These are phyloP conservation scores for Verticillium dahliae DNA, from an alignment of 2,329 filamentous ascomycete species.

Conservation along the genomic window DNA sequence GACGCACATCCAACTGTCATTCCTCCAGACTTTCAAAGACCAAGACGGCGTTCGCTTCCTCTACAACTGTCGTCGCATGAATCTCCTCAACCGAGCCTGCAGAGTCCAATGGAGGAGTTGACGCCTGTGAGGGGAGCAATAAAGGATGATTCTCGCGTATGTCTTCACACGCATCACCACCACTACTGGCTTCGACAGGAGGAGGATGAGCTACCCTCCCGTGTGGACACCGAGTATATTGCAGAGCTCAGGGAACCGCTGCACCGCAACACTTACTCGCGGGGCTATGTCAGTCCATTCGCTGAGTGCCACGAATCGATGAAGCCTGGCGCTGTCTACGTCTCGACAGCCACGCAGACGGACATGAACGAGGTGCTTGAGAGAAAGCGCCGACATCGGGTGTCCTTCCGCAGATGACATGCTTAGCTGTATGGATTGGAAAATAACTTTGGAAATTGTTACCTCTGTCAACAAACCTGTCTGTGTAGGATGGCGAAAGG, in stretches of 20 bases:
- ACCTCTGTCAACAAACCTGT: too few relatives aligned
- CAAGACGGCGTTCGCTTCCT: not conserved
- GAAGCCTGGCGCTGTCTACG: not conserved
- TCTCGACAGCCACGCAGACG: not conserved
- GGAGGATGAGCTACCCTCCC: not conserved
- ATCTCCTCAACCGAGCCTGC: not conserved
- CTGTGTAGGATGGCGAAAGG: too few relatives aligned
- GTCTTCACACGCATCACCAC: slow-evolving; percentile 54
- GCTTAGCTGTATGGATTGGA: too few relatives aligned
- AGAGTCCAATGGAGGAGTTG: not conserved
- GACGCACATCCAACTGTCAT: not conserved
- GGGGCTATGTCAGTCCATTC: slow-evolving; percentile 21
- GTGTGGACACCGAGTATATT: slow-evolving; percentile 15
- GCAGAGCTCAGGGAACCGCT: slow-evolving; percentile 14
- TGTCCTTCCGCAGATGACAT: slow-evolving; percentile 7
- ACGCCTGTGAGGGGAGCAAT: too few relatives aligned
- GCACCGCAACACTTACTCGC: slow-evolving; percentile 15
- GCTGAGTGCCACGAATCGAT: slow-evolving; percentile 9
- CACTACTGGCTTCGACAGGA: slow-evolving; percentile 49
- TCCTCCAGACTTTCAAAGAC: not conserved
- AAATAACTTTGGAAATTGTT: too few relatives aligned
- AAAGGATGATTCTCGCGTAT: slow-evolving; percentile 23
- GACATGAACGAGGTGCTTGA: not conserved
- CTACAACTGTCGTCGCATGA: not conserved
- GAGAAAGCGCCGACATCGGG: slow-evolving; percentile 12